These are phyloP conservation scores for Tulasnella sp. DNA, from an alignment of 768 basidiomycete species.

Conservation along the genomic window DNA sequence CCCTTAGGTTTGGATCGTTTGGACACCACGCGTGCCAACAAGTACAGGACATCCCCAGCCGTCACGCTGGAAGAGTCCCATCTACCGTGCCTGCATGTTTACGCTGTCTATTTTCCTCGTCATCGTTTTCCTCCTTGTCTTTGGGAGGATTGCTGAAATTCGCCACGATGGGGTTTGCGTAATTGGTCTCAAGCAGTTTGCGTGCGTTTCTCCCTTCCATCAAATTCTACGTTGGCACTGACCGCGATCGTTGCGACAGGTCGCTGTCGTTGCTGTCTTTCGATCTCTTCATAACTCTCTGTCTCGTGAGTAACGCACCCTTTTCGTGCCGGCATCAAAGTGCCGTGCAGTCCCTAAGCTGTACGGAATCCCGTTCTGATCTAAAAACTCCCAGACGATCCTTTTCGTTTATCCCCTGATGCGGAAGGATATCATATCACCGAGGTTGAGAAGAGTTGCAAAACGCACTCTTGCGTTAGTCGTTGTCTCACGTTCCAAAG, in stretches of 20 bases:
- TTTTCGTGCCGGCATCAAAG: too few relatives aligned
- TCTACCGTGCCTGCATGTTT: conserved; percentile 33
- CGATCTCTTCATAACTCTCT: conserved; percentile 33
- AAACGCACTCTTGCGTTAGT: conserved; percentile 34
- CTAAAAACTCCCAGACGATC: conserved; percentile 31
- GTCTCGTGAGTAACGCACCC: conserved; percentile 5
- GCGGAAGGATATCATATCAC: conserved; percentile 27
- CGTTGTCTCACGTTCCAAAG: neutral
- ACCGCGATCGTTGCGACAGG: neutral
- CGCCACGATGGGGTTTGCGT: conserved; percentile 31
- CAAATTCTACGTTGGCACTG: neutral
- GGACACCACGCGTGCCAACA: conserved; percentile 10
- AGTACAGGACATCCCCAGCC: neutral
- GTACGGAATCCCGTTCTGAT: conserved; percentile 28
- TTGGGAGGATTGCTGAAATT: conserved; percentile 22
- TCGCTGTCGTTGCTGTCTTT: conserved; percentile 37
- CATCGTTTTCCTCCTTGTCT: conserved; percentile 31
- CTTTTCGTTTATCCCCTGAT: conserved; percentile 38
- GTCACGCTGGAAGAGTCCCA: conserved; percentile 30
- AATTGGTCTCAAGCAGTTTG: conserved; percentile 35
- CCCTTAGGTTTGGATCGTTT: conserved; percentile 20
- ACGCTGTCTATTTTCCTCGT: conserved; percentile 31
- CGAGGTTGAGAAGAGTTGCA: conserved; percentile 30
- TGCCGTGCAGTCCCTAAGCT: neutral
- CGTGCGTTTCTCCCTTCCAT: conserved; percentile 20